These are phyloP conservation scores for Exobasidium cylindrosporum DNA, from an alignment of 1,284 basidiomycete species.

Conservation along the genomic window DNA sequence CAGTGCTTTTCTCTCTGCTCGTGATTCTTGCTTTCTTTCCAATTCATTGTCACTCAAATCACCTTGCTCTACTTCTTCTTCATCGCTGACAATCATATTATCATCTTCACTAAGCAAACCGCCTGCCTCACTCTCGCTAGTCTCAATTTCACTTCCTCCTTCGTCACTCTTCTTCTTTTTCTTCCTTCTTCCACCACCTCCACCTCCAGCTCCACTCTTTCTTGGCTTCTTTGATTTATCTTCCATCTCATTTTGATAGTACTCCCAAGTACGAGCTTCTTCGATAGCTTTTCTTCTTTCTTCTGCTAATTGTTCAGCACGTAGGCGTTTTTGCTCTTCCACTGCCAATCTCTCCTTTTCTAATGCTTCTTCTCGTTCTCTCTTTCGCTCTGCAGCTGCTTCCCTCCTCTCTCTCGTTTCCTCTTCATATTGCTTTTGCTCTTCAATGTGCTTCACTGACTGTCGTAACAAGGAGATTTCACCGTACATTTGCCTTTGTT, in stretches of 20 bases:
- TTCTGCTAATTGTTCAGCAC: conserved; percentile 42
- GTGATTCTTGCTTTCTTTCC: not conserved
- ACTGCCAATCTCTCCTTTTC: conserved; percentile 34
- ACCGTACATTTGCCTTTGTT: conserved; percentile 52
- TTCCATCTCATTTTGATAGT: conserved; percentile 33
- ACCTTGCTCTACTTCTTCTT: conserved; percentile 19
- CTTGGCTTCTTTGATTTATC: conserved; percentile 32
- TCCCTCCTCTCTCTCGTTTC: conserved; percentile 32
- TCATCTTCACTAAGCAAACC: conserved; percentile 23
- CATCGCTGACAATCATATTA: conserved; percentile 10
- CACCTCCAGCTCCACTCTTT: conserved; percentile 21
- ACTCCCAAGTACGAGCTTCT: conserved; percentile 45
- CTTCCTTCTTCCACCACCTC: conserved; percentile 28
- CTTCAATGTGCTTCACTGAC: conserved; percentile 28
- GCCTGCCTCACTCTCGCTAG: conserved; percentile 19
- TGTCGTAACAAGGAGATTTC: conserved; percentile 40
- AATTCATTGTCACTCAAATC: conserved; percentile 19
- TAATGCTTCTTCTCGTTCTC: conserved; percentile 38
- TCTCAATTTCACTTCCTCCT: conserved; percentile 32
- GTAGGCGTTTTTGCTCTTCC: conserved; percentile 39
- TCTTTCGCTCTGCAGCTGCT: conserved; percentile 31
- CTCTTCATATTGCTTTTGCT: conserved; percentile 40
- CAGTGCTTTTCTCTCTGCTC: conserved; percentile 7
- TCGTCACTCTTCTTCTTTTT: conserved; percentile 28
- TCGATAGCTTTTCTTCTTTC: conserved; percentile 40